phyloP scores from a whole-genome alignment of 2,329 filamentous ascomycete species.

The Pseudopithomyces maydicus region DNA sequence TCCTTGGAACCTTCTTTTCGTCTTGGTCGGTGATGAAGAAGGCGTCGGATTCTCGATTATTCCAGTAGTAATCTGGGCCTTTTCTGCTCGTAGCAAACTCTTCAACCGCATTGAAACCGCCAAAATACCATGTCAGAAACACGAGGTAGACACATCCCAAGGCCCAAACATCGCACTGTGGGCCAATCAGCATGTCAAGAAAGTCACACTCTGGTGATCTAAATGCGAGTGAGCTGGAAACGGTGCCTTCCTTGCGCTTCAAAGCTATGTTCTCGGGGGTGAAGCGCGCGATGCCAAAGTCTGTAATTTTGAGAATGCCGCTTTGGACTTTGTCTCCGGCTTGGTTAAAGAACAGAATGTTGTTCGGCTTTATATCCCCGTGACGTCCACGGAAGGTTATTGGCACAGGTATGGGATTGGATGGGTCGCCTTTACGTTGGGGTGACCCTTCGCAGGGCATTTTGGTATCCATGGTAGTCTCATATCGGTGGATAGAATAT shows the following conservation, averaged over 20 bases:
- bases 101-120: neutral
- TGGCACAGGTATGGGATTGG: too few relatives aligned
- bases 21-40: neutral
- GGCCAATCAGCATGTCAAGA: slow-evolving; percentile 22
- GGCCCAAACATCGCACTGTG: slow-evolving; percentile 43
- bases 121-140: slow-evolving; percentile 30
- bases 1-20: neutral
- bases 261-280: neutral
- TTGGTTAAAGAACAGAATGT: slow-evolving; percentile 40
- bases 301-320: slow-evolving; percentile 37
- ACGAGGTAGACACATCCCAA: slow-evolving; percentile 38
- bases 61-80: neutral
- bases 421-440: too few relatives aligned
- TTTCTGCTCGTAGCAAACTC: neutral
- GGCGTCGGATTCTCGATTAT: neutral
- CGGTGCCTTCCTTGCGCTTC: slow-evolving; percentile 10
- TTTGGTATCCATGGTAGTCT: neutral
- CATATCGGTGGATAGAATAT: slow-evolving; percentile 6
- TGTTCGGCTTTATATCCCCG: slow-evolving; percentile 44
- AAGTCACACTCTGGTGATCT: slow-evolving; percentile 46
- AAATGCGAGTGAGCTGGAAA: slow-evolving; percentile 31
- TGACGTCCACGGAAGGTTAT: slow-evolving; percentile 33
- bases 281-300: slow-evolving; percentile 31
- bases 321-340: neutral
- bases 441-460: neutral